Evolutionary conservation across 1,284 basidiomycete genomes (phyloP).

Genomic region (Xerocomus minutiporus): DNA sequence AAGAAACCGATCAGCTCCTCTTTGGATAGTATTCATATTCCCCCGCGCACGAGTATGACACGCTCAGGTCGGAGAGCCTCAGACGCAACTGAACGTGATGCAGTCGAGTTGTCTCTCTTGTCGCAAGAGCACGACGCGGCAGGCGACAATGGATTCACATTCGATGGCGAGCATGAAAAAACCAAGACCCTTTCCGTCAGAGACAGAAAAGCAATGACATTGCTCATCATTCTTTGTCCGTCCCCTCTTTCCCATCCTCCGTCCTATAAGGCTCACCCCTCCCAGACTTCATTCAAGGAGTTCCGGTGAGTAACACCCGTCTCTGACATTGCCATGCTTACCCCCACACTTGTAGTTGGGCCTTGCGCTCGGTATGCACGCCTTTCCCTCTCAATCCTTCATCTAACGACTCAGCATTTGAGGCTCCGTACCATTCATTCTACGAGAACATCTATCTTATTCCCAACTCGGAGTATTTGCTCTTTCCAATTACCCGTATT

Average conservation of each 20-base stretch:
- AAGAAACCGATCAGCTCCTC: slow-evolving; percentile 43
- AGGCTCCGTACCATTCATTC: slow-evolving; percentile 96
- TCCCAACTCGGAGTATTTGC: slow-evolving; percentile 95
- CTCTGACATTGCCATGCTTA: slow-evolving; percentile 14
- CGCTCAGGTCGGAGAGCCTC: slow-evolving; percentile 31
- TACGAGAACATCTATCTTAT: slow-evolving; percentile 93
- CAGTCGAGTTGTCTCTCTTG: slow-evolving; percentile 62
- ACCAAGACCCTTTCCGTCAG: slow-evolving; percentile 57
- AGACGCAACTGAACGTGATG: slow-evolving; percentile 43
- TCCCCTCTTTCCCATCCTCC: slow-evolving; percentile 16
- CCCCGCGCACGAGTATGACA: slow-evolving; percentile 49
- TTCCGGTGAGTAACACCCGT: slow-evolving; percentile 71
- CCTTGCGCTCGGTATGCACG: slow-evolving; percentile 60
- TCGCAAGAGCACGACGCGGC: slow-evolving; percentile 50
- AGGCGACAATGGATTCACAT: slow-evolving; percentile 33
- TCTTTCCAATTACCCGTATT: slow-evolving; percentile 94
- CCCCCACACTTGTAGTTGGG: slow-evolving; percentile 47
- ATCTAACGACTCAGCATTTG: slow-evolving; percentile 19
- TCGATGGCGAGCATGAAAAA: slow-evolving; percentile 26
- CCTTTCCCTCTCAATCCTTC: not conserved
- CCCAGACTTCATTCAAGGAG: slow-evolving; percentile 86
- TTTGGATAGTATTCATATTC: slow-evolving; percentile 59
- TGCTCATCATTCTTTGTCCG: slow-evolving; percentile 89
- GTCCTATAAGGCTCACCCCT: slow-evolving; percentile 18
- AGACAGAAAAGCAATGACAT: slow-evolving; percentile 82